Evolutionary conservation across 129 eudicot species (phyloP), one percentile per base, ranked within the genome.

Genomic region (Silybum marianum): DNA sequence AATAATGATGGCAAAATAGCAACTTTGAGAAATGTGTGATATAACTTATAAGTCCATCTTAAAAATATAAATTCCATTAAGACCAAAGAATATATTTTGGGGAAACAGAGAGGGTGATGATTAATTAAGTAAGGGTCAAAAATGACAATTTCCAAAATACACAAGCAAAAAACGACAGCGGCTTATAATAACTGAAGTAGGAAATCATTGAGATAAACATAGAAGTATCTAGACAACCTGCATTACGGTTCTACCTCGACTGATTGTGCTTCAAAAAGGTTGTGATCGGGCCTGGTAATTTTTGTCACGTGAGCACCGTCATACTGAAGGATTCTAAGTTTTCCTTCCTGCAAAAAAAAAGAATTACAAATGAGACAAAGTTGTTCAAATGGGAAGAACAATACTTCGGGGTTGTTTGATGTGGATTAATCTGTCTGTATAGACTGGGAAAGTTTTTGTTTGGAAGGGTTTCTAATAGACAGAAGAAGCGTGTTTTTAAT

Each of bases 241-340:
- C 19, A 65, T 72, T 72, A 78, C 22, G 44, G 70, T 73, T 83
- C 83, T 83, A 83, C 82, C 83, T 83, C 86, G 6, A 83, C 78
- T 72, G 83, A 19, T 71, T 67, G 83, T 66, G 79, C 79, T 73
- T 83, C 83, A 83, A 73, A 78, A 72, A 78, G 34, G 44, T 28
- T 28, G 3, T 78, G 26, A 78, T 78, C 79, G 51, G 74, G 70
- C 67, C 83, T 72, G 18, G 88, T 40, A 40, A 21, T 78, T 71
- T 67, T 84, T 63, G 65, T 25, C 81, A 81, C 81, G 60, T 88
- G 84, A 26, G 91, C 86, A 78, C 66, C 87, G 86, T 90, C 91
- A 71, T 84, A 88, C 74, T 91, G 97, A 39, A 96, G 97, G 34
- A 93, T 87, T 88, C 99, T 91, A 80, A 96, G 93, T 89, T 96